These are phyloP conservation scores for Neurospora sp. DNA, from an alignment of 495 filamentous ascomycete species.

Conservation along the genomic window DNA sequence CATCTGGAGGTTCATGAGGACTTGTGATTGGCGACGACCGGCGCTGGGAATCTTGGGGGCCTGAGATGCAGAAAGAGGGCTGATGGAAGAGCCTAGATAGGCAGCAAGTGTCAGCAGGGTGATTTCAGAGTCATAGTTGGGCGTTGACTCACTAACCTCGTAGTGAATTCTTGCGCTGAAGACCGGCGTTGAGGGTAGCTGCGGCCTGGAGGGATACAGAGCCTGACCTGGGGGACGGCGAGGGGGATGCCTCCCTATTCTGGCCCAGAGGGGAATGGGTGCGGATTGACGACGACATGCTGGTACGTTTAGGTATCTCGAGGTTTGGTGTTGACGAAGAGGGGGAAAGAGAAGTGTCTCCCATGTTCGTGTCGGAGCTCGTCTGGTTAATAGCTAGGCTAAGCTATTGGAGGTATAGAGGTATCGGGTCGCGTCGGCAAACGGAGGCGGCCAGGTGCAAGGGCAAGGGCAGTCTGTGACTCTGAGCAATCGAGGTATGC, in stretches of 20 bases:
- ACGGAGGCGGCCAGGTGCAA: not conserved
- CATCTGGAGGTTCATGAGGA: slow-evolving; percentile 63
- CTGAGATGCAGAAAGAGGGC: slow-evolving; percentile 34
- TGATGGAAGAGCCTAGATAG: slow-evolving; percentile 40
- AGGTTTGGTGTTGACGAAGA: slow-evolving; percentile 14
- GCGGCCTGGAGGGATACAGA: slow-evolving; percentile 57
- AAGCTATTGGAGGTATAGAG: not conserved
- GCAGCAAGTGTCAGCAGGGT: slow-evolving; percentile 8
- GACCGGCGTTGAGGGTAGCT: slow-evolving; percentile 58
- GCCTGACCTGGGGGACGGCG: slow-evolving; percentile 48
- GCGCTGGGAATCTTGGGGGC: slow-evolving; percentile 45
- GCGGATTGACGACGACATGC: slow-evolving; percentile 30
- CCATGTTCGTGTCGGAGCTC: not conserved
- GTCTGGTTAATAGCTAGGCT: not conserved
- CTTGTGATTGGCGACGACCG: slow-evolving; percentile 54
- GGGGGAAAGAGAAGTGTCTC: slow-evolving; percentile 1
- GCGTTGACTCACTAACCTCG: slow-evolving; percentile 31
- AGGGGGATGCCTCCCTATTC: slow-evolving; percentile 29
- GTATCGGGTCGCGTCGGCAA: not conserved
- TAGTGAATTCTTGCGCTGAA: slow-evolving; percentile 51
- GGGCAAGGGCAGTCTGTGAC: not conserved
- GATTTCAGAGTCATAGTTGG: not conserved
- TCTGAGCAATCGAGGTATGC: not conserved
- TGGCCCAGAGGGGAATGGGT: slow-evolving; percentile 26
- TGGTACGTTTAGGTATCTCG: slow-evolving; percentile 1